Conservation (phyloP, 2,329 filamentous ascomycete species). For the Alternaria sp. region DNA sequence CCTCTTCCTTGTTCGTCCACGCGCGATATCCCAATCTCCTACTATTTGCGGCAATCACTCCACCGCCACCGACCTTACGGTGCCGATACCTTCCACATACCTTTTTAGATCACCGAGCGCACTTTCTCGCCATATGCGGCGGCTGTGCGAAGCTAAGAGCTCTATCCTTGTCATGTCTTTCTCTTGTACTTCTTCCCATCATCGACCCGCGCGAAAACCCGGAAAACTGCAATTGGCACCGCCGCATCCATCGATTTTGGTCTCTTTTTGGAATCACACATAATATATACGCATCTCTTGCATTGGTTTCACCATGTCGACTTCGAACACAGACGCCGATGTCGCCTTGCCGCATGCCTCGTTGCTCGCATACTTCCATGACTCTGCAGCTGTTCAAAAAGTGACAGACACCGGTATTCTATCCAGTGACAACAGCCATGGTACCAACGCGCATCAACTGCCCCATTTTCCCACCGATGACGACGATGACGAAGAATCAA, state of each 20-base stretch:
- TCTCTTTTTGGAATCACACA: slow-evolving; percentile 8
- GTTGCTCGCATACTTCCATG: slow-evolving; percentile 21
- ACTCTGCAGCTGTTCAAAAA: not conserved
- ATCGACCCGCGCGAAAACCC: not conserved
- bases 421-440: not conserved
- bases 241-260: not conserved
- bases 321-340: slow-evolving; percentile 2
- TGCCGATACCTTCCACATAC: not conserved
- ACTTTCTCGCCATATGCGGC: not conserved
- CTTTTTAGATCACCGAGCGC: not conserved
- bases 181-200: not conserved
- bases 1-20: not conserved
- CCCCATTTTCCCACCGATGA: not conserved
- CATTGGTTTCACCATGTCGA: not conserved
- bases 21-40: not conserved
- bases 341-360: slow-evolving; percentile 17
- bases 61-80: not conserved
- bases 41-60: not conserved
- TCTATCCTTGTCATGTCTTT: not conserved
- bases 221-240: not conserved
- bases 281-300: slow-evolving; percentile 6
- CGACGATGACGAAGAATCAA: slow-evolving; percentile 15
- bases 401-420: not conserved
- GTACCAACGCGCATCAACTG: not conserved
- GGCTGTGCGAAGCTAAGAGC: not conserved